These are phyloP conservation scores for Phytophthora pseudosyringae DNA, from an alignment of 352 stramenopile species.

Conservation along the genomic window DNA sequence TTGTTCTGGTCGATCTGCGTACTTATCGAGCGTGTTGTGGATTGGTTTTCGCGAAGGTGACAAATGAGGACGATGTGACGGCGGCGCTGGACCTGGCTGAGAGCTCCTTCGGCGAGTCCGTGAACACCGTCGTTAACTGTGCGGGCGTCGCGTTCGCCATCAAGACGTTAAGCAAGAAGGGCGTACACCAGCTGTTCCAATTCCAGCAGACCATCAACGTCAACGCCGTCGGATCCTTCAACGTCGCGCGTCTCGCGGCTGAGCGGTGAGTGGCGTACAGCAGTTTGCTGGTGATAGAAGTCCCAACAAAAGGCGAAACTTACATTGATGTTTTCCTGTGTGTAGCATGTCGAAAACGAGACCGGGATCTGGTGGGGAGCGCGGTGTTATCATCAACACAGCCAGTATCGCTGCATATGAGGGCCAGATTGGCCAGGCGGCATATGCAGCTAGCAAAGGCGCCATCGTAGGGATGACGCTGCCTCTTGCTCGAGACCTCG, in stretches of 20 bases:
- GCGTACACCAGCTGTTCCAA: constrained; percentile 90
- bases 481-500: constrained; percentile 95
- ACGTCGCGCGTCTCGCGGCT: constrained; percentile 94
- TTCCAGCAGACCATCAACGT: constrained; percentile 96
- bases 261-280: constrained; percentile 71
- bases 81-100: constrained; percentile 92
- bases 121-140: constrained; percentile 97
- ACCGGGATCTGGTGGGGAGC: constrained; percentile 80
- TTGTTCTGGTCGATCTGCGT: neutral
- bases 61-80: constrained; percentile 89
- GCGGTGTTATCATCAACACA: constrained; percentile 99
- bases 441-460: constrained; percentile 97
- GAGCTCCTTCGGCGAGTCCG: constrained; percentile 89
- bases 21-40: neutral
- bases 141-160: constrained; percentile 94
- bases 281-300: neutral
- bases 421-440: constrained; percentile 96
- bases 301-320: neutral
- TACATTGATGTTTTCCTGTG: constrained; percentile 12
- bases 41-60: constrained; percentile 69
- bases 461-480: constrained; percentile 98
- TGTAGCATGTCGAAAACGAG: constrained; percentile 86
- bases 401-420: constrained; percentile 98
- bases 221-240: constrained; percentile 98
- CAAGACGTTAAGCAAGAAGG: constrained; percentile 94